Conservation (phyloP, 257 asterid species). For the Solanum chmielewskii region DNA sequence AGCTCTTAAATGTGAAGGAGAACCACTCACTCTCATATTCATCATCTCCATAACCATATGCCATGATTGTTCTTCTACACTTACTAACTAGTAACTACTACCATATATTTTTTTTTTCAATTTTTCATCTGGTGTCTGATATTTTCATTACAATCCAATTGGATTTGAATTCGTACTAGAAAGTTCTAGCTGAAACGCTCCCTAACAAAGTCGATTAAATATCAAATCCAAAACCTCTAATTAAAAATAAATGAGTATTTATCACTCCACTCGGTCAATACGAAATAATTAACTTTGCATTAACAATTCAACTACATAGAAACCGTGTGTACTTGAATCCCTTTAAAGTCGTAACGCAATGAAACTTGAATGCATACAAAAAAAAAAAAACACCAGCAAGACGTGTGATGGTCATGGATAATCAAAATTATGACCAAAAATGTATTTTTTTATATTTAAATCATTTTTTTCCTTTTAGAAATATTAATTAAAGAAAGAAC, state of each 20-base stretch:
- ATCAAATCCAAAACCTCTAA: too few species aligned
- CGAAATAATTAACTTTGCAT: neutral
- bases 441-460: neutral
- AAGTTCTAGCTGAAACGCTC: too few species aligned
- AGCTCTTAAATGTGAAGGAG: neutral
- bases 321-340: neutral
- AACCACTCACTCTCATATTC: neutral
- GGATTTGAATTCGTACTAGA: fast-evolving
- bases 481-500: neutral
- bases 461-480: neutral
- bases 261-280: too few species aligned
- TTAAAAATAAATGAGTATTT: too few species aligned
- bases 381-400: neutral
- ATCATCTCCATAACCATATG: neutral
- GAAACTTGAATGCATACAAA: neutral
- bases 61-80: neutral
- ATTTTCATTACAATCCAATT: neutral
- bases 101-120: too few species aligned
- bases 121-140: too few species aligned
- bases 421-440: neutral
- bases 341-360: neutral
- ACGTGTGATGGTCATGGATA: neutral
- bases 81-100: neutral
- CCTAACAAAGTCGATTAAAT: too few species aligned
- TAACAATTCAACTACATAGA: neutral